phyloP scores from a whole-genome alignment of 2,329 filamentous ascomycete genomes.

The Thermoascus crustaceus region DNA sequence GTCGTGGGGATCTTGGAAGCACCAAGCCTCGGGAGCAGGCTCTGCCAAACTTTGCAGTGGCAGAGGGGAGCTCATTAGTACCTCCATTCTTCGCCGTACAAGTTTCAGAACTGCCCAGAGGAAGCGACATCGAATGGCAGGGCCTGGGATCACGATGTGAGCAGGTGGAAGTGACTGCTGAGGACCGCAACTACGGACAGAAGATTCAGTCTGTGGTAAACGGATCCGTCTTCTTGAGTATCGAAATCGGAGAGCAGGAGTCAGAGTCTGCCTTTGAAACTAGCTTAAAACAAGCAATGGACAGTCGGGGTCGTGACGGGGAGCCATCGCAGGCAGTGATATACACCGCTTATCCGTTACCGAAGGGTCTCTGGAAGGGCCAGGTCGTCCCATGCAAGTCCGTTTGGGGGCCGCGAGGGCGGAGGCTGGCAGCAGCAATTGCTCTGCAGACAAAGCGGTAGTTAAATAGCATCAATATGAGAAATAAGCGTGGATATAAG shows the following conservation, averaged over 20 bases:
- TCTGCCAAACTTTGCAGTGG: constrained; percentile 21
- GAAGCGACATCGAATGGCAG: constrained; percentile 76
- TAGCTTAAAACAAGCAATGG: constrained; percentile 18
- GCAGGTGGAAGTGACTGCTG: constrained; percentile 15
- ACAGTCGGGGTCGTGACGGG: constrained; percentile 9
- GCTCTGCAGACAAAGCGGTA: constrained; percentile 20
- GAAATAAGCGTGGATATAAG: too few relatives aligned
- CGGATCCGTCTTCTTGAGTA: constrained; percentile 18
- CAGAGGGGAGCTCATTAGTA: constrained; percentile 20
- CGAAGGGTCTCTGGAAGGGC: constrained; percentile 16
- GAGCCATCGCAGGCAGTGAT: constrained; percentile 22
- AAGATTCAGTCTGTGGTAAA: constrained; percentile 16
- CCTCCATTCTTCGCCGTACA: constrained; percentile 69
- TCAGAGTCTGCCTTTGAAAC: constrained; percentile 13
- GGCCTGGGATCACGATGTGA: constrained; percentile 51
- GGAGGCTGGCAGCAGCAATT: constrained; percentile 27
- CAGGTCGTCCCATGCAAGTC: constrained; percentile 36
- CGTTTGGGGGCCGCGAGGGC: constrained; percentile 31
- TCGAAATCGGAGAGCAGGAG: constrained; percentile 21
- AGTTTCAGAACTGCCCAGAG: constrained; percentile 67
- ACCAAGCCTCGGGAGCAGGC: constrained; percentile 14
- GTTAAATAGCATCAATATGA: too few relatives aligned
- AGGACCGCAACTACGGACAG: constrained; percentile 10
- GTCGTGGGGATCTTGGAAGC: constrained; percentile 40
- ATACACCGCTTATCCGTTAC: constrained; percentile 25